Conservation (phyloP, 2,329 filamentous ascomycete genomes). For the Dendryphion nanum region DNA sequence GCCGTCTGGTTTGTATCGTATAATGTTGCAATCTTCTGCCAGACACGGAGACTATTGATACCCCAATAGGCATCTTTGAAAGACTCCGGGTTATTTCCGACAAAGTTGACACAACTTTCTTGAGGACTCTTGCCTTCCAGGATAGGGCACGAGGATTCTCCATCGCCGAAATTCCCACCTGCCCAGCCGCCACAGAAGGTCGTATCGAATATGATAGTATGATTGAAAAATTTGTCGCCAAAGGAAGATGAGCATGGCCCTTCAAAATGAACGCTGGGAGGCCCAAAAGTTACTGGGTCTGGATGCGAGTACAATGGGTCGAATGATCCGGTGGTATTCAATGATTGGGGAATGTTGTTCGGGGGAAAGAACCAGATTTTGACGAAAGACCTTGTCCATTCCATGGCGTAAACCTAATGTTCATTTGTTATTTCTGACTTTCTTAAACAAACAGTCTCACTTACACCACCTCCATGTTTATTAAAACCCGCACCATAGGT, state of each 20-base stretch:
- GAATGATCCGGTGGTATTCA: conserved; percentile 12
- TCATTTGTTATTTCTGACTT: neutral
- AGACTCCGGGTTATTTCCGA: conserved; percentile 15
- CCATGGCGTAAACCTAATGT: conserved; percentile 37
- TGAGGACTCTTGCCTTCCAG: conserved; percentile 5
- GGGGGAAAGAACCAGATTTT: conserved; percentile 78
- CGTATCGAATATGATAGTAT: conserved; percentile 76
- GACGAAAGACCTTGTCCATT: conserved; percentile 68
- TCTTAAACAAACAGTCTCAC: neutral
- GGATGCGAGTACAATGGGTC: conserved; percentile 40
- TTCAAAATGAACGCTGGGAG: conserved; percentile 64
- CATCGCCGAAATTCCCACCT: conserved; percentile 11
- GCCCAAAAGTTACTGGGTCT: conserved; percentile 62
- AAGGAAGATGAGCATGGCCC: conserved; percentile 34
- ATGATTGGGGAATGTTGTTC: conserved; percentile 52
- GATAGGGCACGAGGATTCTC: conserved; percentile 48
- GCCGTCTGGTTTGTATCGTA: conserved; percentile 2
- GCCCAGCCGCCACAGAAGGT: conserved; percentile 62
- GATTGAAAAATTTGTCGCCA: conserved; percentile 58
- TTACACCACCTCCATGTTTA: conserved; percentile 32
- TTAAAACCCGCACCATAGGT: conserved; percentile 31
- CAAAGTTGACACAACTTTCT: conserved; percentile 24
- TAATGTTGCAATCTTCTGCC: conserved; percentile 27
- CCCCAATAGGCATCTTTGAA: conserved; percentile 38
- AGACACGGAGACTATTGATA: conserved; percentile 42